Base-by-base conservation (phyloP, 2,329 filamentous ascomycete species). In the Rhytidhysteron rufulum region DNA sequence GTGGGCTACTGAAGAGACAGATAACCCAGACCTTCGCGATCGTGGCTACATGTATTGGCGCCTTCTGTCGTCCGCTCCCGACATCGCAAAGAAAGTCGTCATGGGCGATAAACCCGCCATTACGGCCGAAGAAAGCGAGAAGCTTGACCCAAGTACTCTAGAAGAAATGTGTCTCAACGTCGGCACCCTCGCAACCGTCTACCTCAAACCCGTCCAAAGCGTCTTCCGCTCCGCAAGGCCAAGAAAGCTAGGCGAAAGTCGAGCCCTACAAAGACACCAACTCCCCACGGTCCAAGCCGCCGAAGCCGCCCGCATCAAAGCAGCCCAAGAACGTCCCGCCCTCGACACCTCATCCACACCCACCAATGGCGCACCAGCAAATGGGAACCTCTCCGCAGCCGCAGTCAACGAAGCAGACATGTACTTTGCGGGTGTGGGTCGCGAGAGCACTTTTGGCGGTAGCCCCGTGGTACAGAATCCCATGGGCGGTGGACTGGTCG, bases 21-120 rank as follows among this genome's bases (percentile, higher is more conserved):
- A 98, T 61, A 96, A 98, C 65, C 93, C 93, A 0, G 93, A 98
- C 66, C 79, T 98, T 20, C 83, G 93, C 48, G 93, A 98, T 64
- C 78, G 93, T 55, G 93, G 93, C 0, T 98, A 96, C 72, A 97
- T 98, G 90, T 98, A 98, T 73, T 98, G 93, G 93, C 87, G 93
- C 4, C 77, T 98, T 11, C 77, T 98, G 2, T 95, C 89, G 2
- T 94, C 89, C 0, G 90, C 96, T 62, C 91, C 95, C 53, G 82
- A 84, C 36, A 81, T 85, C 0, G 93, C 93, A 2, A 93, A 86
- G 61, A 74, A 82, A 47, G 81, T 98, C 37, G 90, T 98, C 50
- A 97, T 98, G 91, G 91, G 93, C 44, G 86, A 95, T 53, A 98
- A 98, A 64, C 93, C 93, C 5, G 80, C 91, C 6, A 97, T 98